Percentiles rank a stretch among this genome's conserved stretches.
Conservation (phyloP, 148 eudicot genomes). For the Cornus controversa region DNA sequence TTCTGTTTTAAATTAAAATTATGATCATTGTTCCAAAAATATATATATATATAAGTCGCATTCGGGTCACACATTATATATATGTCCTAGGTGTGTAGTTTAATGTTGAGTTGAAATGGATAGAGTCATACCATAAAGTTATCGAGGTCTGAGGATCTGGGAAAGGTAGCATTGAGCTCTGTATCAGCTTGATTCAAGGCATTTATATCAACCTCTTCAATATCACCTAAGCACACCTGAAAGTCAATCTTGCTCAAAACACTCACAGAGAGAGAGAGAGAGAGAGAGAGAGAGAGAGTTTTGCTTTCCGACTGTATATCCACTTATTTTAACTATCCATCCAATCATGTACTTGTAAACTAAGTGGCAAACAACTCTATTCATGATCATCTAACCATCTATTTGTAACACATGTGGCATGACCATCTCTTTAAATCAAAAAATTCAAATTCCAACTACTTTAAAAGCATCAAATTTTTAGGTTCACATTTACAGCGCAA, state of each 20-base stretch:
- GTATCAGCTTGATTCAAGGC: neutral
- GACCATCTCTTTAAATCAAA: no score
- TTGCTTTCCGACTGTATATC: no score
- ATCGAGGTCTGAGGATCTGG: neutral
- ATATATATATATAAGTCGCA: neutral
- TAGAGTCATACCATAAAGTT: neutral
- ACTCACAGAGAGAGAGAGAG: no score
- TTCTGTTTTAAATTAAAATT: no score
- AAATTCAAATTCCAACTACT: no score
- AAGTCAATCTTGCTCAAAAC: neutral
- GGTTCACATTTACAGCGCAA: no score
- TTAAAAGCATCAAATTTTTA: no score
- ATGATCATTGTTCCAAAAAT: neutral
- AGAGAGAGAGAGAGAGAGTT: neutral
- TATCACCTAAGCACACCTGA: slow-evolving; percentile 1
- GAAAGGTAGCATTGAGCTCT: neutral
- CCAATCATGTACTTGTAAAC: neutral
- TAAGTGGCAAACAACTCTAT: neutral
- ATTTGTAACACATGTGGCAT: no score
- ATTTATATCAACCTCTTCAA: neutral
- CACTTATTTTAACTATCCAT: no score
- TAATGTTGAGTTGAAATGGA: neutral
- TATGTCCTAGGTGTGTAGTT: no score
- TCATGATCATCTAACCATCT: neutral
- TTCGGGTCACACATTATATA: neutral